Percentiles rank a stretch among this genome's conserved stretches.
These are phyloP conservation scores for Porphyrellus cyaneotinctus DNA, from an alignment of 768 basidiomycete genomes.

Conservation along the genomic window DNA sequence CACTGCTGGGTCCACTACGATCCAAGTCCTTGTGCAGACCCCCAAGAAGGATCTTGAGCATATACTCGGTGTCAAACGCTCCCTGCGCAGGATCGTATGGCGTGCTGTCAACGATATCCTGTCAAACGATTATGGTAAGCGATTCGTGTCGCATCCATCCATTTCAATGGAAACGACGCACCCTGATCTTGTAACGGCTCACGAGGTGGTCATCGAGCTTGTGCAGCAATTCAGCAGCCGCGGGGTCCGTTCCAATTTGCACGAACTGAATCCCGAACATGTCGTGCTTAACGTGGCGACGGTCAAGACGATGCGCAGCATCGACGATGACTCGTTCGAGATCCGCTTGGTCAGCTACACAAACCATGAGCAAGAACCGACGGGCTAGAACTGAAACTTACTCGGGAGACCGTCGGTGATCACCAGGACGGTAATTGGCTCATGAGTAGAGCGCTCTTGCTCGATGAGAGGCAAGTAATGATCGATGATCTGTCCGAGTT, in stretches of 20 bases:
- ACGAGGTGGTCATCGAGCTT: conserved; percentile 38
- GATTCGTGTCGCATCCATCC: not conserved
- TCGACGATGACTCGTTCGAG: conserved; percentile 32
- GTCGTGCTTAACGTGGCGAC: conserved; percentile 29
- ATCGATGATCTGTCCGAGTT: conserved; percentile 35
- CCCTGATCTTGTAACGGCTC: conserved; percentile 30
- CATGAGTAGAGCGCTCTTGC: conserved; percentile 24
- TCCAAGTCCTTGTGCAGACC: conserved; percentile 20
- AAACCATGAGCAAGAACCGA: not conserved
- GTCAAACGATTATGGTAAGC: conserved; percentile 2
- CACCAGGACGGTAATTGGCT: conserved; percentile 35
- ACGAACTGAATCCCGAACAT: conserved; percentile 46
- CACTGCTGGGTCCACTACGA: conserved; percentile 4
- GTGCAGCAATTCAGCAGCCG: conserved; percentile 37
- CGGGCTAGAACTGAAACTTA: conserved; percentile 14
- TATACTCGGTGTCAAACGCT: conserved; percentile 32
- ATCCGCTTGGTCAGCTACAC: conserved; percentile 27
- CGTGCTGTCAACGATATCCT: conserved; percentile 49
- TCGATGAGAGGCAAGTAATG: conserved; percentile 36
- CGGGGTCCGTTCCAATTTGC: conserved; percentile 40
- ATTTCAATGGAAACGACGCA: not conserved
- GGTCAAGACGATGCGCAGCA: conserved; percentile 38
- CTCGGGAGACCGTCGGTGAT: conserved; percentile 41
- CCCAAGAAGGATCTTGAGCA: conserved; percentile 34
- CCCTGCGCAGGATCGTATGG: conserved; percentile 33